phyloP scores from a whole-genome alignment of 2,329 filamentous ascomycete genomes.

The Phaeosphaeriaceae sp. region DNA sequence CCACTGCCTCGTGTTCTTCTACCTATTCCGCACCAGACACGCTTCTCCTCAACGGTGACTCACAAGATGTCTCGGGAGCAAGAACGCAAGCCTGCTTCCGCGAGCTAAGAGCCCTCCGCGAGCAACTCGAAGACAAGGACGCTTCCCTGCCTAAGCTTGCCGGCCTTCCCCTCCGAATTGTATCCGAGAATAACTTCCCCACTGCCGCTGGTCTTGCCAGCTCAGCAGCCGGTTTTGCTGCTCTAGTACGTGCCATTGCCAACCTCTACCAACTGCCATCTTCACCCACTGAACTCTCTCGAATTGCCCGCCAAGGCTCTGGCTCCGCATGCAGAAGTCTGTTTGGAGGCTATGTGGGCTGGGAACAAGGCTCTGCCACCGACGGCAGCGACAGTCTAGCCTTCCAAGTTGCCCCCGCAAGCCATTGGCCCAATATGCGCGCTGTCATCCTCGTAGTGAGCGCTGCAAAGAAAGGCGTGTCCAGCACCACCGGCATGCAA shows the following conservation, averaged over 20 bases:
- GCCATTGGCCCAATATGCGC: constrained; percentile 95
- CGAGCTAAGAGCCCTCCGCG: constrained; percentile 79
- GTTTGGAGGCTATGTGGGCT: constrained; percentile 95
- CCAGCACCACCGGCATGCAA: constrained; percentile 94
- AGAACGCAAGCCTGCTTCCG: constrained; percentile 94
- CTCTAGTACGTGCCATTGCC: constrained; percentile 81
- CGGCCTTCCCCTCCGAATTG: constrained; percentile 77
- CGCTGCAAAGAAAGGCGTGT: constrained; percentile 94
- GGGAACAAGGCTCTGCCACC: constrained; percentile 76
- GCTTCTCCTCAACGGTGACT: constrained; percentile 82
- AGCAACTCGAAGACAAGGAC: constrained; percentile 74
- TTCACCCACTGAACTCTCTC: constrained; percentile 79
- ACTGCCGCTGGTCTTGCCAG: constrained; percentile 86
- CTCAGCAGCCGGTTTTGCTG: constrained; percentile 70
- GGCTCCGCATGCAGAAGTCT: constrained; percentile 92
- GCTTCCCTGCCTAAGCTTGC: constrained; percentile 82
- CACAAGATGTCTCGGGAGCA: constrained; percentile 84
- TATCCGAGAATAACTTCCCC: constrained; percentile 98
- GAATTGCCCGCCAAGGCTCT: constrained; percentile 91
- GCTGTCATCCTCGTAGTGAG: constrained; percentile 90
- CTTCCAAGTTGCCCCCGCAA: constrained; percentile 83
- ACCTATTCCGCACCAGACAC: constrained; percentile 70
- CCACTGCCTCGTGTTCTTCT: constrained; percentile 88
- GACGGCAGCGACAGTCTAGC: constrained; percentile 90
- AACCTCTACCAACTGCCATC: constrained; percentile 87